Percentiles rank a stretch among this genome's conserved stretches.
Evolutionary conservation across 2,329 filamentous ascomycete genomes (phyloP).

Genomic region (Aspergillus ruber): DNA sequence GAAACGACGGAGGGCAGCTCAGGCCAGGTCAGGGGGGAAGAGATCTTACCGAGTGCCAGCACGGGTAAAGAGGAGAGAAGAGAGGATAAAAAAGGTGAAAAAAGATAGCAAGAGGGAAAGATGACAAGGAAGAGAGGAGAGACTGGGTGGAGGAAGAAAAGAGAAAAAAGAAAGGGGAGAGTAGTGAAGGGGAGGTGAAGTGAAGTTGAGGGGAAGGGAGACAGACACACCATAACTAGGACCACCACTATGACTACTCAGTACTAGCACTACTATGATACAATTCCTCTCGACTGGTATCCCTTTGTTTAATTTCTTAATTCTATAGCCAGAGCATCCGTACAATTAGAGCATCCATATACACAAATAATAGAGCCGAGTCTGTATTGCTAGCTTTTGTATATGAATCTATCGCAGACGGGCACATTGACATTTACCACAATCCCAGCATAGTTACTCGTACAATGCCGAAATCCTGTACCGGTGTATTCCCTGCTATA

Average conservation of each 20-base stretch:
- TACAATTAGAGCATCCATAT: too few species aligned
- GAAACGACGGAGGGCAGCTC: constrained; percentile 1
- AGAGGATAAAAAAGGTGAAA: constrained; percentile 1
- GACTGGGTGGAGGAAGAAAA: constrained; percentile 1
- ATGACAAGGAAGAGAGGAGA: constrained; percentile 2
- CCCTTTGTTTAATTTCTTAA: too few species aligned
- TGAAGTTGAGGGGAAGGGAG: not conserved
- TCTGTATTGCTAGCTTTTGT: too few species aligned
- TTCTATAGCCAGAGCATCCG: too few species aligned
- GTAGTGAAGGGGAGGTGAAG: not conserved
- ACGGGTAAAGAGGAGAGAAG: not conserved
- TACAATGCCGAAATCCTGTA: too few species aligned
- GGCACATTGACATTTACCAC: too few species aligned
- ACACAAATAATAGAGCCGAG: too few species aligned
- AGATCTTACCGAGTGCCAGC: not conserved
- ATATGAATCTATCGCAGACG: too few species aligned
- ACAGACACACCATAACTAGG: not conserved
- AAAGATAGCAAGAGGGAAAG: constrained; percentile 1
- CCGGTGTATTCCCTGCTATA: too few species aligned
- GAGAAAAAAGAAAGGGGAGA: not conserved
- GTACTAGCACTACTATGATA: not conserved
- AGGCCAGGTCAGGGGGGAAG: not conserved
- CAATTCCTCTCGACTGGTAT: not conserved
- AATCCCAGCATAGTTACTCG: too few species aligned
- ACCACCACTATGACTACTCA: not conserved